Evolutionary conservation across 2,329 filamentous ascomycete genomes (phyloP).

Genomic region (Xylariaceae sp.): DNA sequence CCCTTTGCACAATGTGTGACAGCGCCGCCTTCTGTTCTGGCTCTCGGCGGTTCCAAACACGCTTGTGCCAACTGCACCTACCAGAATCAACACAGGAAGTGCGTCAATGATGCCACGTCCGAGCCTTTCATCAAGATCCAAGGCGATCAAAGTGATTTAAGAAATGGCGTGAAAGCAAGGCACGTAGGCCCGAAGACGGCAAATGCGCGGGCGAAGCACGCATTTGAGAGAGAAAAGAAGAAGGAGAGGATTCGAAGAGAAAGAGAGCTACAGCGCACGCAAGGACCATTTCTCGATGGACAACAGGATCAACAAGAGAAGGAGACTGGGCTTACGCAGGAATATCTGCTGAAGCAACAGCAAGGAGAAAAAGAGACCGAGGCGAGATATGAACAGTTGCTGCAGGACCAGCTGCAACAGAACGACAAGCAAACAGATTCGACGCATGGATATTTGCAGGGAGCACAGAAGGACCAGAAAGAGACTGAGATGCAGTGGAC

Average conservation of each 20-base stretch:
- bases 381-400: no score
- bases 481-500: not conserved
- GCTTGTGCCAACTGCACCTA: constrained; percentile 32
- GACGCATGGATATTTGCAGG: not conserved
- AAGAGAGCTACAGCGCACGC: not conserved
- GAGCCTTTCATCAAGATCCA: constrained; percentile 21
- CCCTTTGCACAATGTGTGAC: constrained; percentile 28
- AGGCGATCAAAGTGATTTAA: constrained; percentile 12
- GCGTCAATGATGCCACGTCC: constrained; percentile 27
- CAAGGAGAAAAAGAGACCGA: not conserved
- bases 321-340: not conserved
- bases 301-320: not conserved
- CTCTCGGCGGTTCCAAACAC: constrained; percentile 23
- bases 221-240: not conserved
- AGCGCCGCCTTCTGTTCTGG: constrained; percentile 25
- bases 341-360: not conserved
- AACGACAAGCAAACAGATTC: no score
- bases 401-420: no score
- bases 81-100: constrained; percentile 29
- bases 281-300: not conserved
- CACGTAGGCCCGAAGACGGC: constrained; percentile 6
- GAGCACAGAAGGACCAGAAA: not conserved
- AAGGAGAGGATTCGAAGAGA: not conserved
- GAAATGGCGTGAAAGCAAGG: constrained; percentile 12
- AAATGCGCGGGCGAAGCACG: not conserved